Conservation (phyloP, 164 flowering plant species). For the Tetracentron sinense region DNA sequence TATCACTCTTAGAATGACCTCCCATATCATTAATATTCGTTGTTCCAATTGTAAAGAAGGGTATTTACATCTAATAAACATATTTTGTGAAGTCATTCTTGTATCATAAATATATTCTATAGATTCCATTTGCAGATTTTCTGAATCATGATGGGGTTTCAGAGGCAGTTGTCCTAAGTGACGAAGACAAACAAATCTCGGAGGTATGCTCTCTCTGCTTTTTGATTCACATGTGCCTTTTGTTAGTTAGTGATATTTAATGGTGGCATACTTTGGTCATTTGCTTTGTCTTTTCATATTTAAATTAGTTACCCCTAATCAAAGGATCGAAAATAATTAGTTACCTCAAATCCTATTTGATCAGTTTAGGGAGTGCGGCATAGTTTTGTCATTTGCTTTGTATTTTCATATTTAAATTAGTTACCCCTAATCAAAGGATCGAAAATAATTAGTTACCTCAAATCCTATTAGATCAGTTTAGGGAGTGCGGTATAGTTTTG, state of each 20-base stretch:
- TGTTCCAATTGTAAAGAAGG: background rate
- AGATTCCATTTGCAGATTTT: slow-evolving; percentile 95
- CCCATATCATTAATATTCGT: background rate
- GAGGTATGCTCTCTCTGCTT: slow-evolving; percentile 42
- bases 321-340: too few species aligned
- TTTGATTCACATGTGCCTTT: background rate
- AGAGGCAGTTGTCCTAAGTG: slow-evolving; percentile 44
- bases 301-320: too few species aligned
- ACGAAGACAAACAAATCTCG: slow-evolving; percentile 50
- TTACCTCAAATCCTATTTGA: too few species aligned
- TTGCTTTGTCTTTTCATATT: too few species aligned
- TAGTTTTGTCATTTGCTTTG: too few species aligned
- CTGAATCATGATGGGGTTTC: slow-evolving; percentile 69
- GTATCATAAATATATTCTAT: slow-evolving; percentile 15
- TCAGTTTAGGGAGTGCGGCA: too few species aligned
- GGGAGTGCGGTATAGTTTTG: too few species aligned
- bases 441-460: too few species aligned
- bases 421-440: too few species aligned
- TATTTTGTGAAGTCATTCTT: background rate
- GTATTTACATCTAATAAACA: background rate
- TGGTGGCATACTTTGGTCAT: too few species aligned
- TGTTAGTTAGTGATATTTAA: background rate
- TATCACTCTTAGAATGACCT: slow-evolving; percentile 23
- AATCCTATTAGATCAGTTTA: too few species aligned
- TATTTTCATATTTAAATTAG: too few species aligned